Percentiles rank a stretch among this genome's conserved stretches.
Evolutionary conservation across 345 rosid species (phyloP).

Genomic region (Euclidium syriacum): DNA sequence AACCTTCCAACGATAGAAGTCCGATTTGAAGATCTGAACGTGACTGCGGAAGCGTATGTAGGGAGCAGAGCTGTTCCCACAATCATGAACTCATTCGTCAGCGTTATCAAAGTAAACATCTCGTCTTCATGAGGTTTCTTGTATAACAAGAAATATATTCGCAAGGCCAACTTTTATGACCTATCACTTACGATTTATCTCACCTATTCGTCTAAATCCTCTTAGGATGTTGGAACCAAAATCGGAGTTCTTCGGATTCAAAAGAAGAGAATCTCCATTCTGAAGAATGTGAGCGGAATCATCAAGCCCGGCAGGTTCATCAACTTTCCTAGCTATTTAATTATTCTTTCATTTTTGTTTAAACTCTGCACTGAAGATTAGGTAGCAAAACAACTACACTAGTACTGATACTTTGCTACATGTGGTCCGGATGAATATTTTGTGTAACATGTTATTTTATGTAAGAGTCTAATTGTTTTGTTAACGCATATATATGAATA

Average conservation of each 20-base stretch:
- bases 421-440: too few relatives aligned
- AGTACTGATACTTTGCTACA: too few relatives aligned
- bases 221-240: constrained; percentile 18
- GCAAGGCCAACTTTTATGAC: background rate
- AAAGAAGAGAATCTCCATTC: constrained; percentile 40
- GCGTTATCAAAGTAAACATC: constrained; percentile 24
- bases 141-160: background rate
- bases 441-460: too few relatives aligned
- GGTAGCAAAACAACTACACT: too few relatives aligned
- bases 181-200: background rate
- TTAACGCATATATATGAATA: too few relatives aligned
- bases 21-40: constrained; percentile 35
- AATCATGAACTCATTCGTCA: constrained; percentile 25
- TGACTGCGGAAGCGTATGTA: constrained; percentile 26
- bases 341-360: background rate
- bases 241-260: constrained; percentile 30
- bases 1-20: constrained; percentile 42
- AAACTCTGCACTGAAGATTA: background rate
- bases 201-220: background rate
- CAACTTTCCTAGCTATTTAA: background rate
- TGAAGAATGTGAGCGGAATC: constrained; percentile 55
- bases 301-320: constrained; percentile 61
- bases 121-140: background rate
- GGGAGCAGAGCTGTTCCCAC: constrained; percentile 39
- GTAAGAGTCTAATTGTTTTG: too few relatives aligned